Conservation (phyloP, 352 stramenopile species). For the Stephanocyclus meneghinianus region DNA sequence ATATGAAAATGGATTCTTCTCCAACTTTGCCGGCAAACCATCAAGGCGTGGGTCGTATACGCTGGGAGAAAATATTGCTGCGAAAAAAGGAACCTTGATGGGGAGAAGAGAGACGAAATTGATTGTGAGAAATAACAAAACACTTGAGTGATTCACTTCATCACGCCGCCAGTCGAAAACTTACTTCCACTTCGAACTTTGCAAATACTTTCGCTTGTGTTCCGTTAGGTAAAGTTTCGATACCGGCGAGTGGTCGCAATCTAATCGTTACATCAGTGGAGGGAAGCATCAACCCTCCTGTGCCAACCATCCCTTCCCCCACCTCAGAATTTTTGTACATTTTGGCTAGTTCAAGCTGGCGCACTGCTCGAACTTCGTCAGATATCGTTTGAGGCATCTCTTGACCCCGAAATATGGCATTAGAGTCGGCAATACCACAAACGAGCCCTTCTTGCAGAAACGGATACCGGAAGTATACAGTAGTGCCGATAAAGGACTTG, state of each 20-base stretch:
- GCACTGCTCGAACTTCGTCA: slow-evolving; percentile 21
- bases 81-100: slow-evolving; percentile 46
- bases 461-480: slow-evolving; percentile 78
- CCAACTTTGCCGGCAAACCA: slow-evolving; percentile 51
- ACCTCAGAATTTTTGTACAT: slow-evolving; percentile 50
- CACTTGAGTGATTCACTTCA: not conserved
- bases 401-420: slow-evolving; percentile 58
- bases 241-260: slow-evolving; percentile 66
- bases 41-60: slow-evolving; percentile 48
- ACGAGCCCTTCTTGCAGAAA: slow-evolving; percentile 77
- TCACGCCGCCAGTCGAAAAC: not conserved
- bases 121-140: not conserved
- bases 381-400: slow-evolving; percentile 34
- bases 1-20: slow-evolving; percentile 69
- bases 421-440: slow-evolving; percentile 66
- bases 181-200: slow-evolving; percentile 72
- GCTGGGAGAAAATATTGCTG: slow-evolving; percentile 69
- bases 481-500: slow-evolving; percentile 76
- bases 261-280: slow-evolving; percentile 55
- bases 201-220: slow-evolving; percentile 69
- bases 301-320: slow-evolving; percentile 70
- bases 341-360: slow-evolving; percentile 37
- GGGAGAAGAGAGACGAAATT: not conserved
- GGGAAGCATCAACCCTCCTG: slow-evolving; percentile 59
- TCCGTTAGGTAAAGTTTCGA: slow-evolving; percentile 63